phyloP scores from a whole-genome alignment of 2,329 filamentous ascomycete genomes.

The Tolypocladium guangdongense region DNA sequence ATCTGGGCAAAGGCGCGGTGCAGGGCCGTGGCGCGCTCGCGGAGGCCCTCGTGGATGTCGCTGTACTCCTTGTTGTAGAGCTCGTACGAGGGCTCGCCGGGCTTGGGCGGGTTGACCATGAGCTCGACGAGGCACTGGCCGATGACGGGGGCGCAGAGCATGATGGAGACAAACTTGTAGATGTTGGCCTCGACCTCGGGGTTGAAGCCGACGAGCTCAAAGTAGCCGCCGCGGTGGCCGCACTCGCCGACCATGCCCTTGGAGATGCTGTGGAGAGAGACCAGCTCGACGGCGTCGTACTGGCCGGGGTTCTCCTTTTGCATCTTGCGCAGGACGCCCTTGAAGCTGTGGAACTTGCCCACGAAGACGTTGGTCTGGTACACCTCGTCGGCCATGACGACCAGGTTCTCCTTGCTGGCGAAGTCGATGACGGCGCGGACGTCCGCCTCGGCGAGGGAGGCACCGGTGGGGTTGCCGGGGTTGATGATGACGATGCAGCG shows the following conservation, averaged over 20 bases:
- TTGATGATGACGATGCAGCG: constrained; percentile 96
- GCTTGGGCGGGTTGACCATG: constrained; percentile 89
- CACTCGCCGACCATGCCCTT: constrained; percentile 99
- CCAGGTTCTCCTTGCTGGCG: constrained; percentile 72
- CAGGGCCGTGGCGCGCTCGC: constrained; percentile 69
- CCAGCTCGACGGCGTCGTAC: constrained; percentile 81
- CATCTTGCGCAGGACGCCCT: constrained; percentile 70
- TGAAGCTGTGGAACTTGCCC: constrained; percentile 93
- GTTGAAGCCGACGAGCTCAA: constrained; percentile 88
- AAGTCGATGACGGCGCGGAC: constrained; percentile 80
- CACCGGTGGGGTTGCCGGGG: constrained; percentile 93
- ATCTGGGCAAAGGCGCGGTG: constrained; percentile 87
- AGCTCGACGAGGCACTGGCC: constrained; percentile 94
- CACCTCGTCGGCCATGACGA: constrained; percentile 91
- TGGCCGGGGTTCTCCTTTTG: constrained; percentile 64
- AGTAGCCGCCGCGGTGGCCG: constrained; percentile 94
- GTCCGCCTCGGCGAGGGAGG: constrained; percentile 67
- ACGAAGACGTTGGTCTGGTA: constrained; percentile 99
- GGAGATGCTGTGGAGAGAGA: constrained; percentile 83
- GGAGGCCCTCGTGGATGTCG: constrained; percentile 67
- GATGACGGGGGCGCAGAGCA: constrained; percentile 87
- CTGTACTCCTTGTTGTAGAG: constrained; percentile 82
- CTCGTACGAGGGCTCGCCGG: constrained; percentile 73
- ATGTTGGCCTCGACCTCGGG: constrained; percentile 79
- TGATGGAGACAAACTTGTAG: constrained; percentile 98